Base-by-base conservation (phyloP, 768 basidiomycete genomes). In the Suillus subalutaceus region DNA sequence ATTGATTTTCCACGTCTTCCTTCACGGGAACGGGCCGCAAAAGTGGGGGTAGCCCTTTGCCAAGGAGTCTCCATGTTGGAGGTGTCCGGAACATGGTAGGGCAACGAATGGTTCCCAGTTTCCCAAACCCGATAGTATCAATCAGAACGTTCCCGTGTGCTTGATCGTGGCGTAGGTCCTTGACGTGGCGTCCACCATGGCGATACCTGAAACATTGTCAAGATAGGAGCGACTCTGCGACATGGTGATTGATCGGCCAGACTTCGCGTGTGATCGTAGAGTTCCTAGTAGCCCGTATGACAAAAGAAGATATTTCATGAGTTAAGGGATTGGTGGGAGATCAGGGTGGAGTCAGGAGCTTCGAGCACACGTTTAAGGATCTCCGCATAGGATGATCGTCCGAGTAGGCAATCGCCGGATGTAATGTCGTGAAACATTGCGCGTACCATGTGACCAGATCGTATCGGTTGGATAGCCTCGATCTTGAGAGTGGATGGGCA, bases 101-200 rank as follows among this genome's bases (percentile, higher is more conserved):
- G 13, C 7, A 23, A 41, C 5, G 2, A 8, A 58, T 58, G 9
- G 30, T 60, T 30, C 12, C 26, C 59, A 44, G 20, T 18, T 43
- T 43, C 43, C 59, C 18, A 59, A 59, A 41, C 26, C 40, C 8
- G 41, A 60, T 43, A 20, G 55, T 20, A n/a, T 44, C 43, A 60
- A 60, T 60, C 59, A 20, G 59, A 60, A 60, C 30, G 18, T 60
- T 60, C 59, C 59, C 40, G 12, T 60, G 58, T 35, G 32, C 55
- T 56, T 56, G 55, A 56, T 56, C 41, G 59, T 60, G 59, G 41
- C 56, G n/a, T 58, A 15, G 37, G n/a, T 23, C 37, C 56, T 58
- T 58, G n/a, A 35, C 41, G 59, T 60, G 59, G 30, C 59, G 30
- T 43, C 59, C 59, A 32, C 12, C 41, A 60, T 60, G 59, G 59